A percentile compares a stretch with the other conserved stretches of the same genome.
Evolutionary conservation across 345 rosid genomes (phyloP).

Genomic region (Durio zibethinus): DNA sequence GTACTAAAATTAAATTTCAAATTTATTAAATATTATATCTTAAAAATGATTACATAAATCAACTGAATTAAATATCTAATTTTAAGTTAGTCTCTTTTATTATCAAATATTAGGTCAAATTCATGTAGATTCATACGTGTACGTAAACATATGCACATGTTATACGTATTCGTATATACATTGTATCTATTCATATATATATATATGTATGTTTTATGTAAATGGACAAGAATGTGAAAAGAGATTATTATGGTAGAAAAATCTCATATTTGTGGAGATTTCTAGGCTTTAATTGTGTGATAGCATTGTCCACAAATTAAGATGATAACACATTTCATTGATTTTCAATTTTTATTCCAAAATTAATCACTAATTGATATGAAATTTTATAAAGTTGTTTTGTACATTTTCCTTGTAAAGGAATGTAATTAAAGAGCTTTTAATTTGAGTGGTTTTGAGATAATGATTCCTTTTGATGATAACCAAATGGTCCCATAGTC

Average conservation of each 20-base stretch:
- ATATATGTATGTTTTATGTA: background rate
- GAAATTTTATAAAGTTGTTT: conserved; percentile 42
- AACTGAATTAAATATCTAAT: too few relatives aligned
- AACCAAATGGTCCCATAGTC: conserved; percentile 44
- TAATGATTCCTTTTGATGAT: conserved; percentile 60
- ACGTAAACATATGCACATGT: background rate
- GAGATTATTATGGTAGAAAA: background rate
- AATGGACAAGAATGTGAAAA: background rate
- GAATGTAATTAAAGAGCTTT: conserved; percentile 43
- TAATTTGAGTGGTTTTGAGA: conserved; percentile 54
- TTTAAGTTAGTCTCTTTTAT: too few relatives aligned
- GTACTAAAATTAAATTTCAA: too few relatives aligned
- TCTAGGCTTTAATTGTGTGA: background rate
- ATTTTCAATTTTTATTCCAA: conserved; percentile 32
- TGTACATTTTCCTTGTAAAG: conserved; percentile 54
- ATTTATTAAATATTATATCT: too few relatives aligned
- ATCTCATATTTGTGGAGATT: background rate
- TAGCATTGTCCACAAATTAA: conserved; percentile 28
- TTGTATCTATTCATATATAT: background rate
- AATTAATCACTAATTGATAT: conserved; percentile 32
- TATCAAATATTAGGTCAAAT: too few relatives aligned
- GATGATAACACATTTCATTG: conserved; percentile 24
- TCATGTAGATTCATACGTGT: background rate
- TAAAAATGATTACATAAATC: too few relatives aligned
- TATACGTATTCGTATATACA: background rate